Percentiles rank a stretch among this genome's conserved stretches.
Conservation (phyloP, 345 rosid species). For the Euphorbia peplus region DNA sequence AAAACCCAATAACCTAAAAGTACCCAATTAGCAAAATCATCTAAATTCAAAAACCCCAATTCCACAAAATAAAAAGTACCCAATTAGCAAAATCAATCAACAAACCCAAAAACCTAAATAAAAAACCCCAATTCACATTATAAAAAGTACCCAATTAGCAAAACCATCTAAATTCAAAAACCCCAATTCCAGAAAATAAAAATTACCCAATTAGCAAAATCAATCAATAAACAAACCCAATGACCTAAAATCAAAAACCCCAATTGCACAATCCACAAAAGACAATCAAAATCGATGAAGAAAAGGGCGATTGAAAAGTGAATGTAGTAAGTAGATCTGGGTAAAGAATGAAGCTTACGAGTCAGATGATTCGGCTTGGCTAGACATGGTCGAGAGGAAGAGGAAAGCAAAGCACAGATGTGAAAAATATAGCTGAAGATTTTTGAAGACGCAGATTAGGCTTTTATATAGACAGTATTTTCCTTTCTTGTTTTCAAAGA, state of each 20-base stretch:
- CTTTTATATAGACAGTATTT: slow-evolving; percentile 3
- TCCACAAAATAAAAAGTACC: slow-evolving; percentile 6
- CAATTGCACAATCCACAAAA: background rate
- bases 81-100: slow-evolving; percentile 2
- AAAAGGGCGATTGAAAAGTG: background rate
- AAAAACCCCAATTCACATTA: too few species aligned
- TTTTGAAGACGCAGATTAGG: slow-evolving; percentile 31
- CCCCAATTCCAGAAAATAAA: too few species aligned
- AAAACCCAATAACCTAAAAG: too few species aligned
- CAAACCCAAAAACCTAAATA: too few species aligned
- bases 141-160: background rate
- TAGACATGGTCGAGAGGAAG: slow-evolving; percentile 53
- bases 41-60: too few species aligned
- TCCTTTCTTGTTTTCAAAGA: slow-evolving; percentile 19
- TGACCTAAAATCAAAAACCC: background rate
- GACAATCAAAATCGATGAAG: background rate
- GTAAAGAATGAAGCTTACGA: slow-evolving; percentile 46
- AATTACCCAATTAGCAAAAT: slow-evolving; percentile 1
- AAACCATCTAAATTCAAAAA: too few species aligned
- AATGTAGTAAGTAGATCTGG: slow-evolving; percentile 46
- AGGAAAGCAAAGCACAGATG: slow-evolving; percentile 22
- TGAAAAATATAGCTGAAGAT: slow-evolving; percentile 40
- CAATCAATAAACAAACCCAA: background rate
- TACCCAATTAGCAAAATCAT: background rate
- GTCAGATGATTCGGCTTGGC: slow-evolving; percentile 82